Conservation (phyloP, 768 basidiomycete species). For the Thelephora aurantiotincta region DNA sequence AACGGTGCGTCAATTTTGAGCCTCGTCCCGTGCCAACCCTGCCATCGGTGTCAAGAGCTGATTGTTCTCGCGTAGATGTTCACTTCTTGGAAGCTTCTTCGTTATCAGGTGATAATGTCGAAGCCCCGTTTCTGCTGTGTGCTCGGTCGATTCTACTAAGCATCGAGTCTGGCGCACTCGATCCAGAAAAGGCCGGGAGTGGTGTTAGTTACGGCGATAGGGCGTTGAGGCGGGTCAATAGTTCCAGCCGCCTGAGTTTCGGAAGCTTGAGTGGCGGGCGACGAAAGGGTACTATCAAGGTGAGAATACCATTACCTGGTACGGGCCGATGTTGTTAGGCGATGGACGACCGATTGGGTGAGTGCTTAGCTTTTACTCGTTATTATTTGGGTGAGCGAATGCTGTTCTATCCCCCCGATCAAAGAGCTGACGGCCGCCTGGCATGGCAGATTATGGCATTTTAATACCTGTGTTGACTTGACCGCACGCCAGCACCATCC, state of each 20-base stretch:
- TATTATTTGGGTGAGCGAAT: neutral
- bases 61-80: slow-evolving; percentile 39
- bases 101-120: slow-evolving; percentile 82
- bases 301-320: slow-evolving; percentile 42
- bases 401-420: neutral
- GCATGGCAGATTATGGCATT: neutral
- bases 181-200: slow-evolving; percentile 89
- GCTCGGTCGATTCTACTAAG: slow-evolving; percentile 80
- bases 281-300: slow-evolving; percentile 39
- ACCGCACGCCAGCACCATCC: neutral
- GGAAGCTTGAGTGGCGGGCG: slow-evolving; percentile 65
- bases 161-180: slow-evolving; percentile 81
- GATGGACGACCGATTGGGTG: neutral
- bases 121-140: slow-evolving; percentile 81
- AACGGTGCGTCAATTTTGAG: slow-evolving; percentile 43
- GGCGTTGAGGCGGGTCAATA: slow-evolving; percentile 79
- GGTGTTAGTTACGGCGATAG: slow-evolving; percentile 96
- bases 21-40: neutral
- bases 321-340: slow-evolving; percentile 42
- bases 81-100: slow-evolving; percentile 93
- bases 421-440: neutral
- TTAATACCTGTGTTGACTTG: neutral
- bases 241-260: slow-evolving; percentile 80
- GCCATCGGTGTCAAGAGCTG: neutral
- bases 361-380: neutral